A percentile compares a stretch with the other conserved stretches of the same genome.
Evolutionary conservation across 2,329 filamentous ascomycete species (phyloP).

Genomic region (Colletotrichum musae): DNA sequence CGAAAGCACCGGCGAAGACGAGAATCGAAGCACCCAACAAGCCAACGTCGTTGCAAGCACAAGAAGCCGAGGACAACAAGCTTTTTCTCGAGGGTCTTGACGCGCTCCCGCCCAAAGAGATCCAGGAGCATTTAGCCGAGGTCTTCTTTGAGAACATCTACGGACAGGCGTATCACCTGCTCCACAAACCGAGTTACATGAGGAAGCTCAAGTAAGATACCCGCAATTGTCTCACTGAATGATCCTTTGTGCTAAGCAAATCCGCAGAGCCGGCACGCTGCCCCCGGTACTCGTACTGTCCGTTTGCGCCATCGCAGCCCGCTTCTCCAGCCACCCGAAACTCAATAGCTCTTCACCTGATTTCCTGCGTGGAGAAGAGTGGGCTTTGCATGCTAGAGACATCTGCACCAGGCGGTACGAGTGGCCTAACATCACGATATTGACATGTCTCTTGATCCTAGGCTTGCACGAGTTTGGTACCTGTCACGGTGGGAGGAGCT

Average conservation of each 20-base stretch:
- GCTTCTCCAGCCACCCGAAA: constrained; percentile 91
- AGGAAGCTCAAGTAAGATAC: constrained; percentile 78
- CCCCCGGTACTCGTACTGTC: constrained; percentile 94
- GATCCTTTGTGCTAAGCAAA: constrained; percentile 43
- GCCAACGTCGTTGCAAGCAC: constrained; percentile 68
- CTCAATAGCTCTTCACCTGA: constrained; percentile 78
- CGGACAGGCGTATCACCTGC: constrained; percentile 92
- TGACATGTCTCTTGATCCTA: constrained; percentile 90
- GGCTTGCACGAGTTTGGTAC: constrained; percentile 97
- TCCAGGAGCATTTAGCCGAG: constrained; percentile 94
- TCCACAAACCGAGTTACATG: constrained; percentile 99
- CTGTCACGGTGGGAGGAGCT: constrained; percentile 94
- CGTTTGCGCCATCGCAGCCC: constrained; percentile 94
- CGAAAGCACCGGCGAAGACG: constrained; percentile 70
- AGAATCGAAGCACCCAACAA: constrained; percentile 63
- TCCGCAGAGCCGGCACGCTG: constrained; percentile 77
- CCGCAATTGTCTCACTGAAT: too few relatives aligned
- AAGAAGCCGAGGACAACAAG: constrained; percentile 81
- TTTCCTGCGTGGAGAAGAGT: constrained; percentile 91
- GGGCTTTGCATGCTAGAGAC: constrained; percentile 88
- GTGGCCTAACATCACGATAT: constrained; percentile 94
- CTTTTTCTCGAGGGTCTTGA: constrained; percentile 87
- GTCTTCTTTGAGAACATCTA: constrained; percentile 97
- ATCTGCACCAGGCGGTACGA: constrained; percentile 92
- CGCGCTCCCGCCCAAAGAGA: constrained; percentile 84